Conservation (phyloP, 2,329 filamentous ascomycete species). For the Phialophora expanda region DNA sequence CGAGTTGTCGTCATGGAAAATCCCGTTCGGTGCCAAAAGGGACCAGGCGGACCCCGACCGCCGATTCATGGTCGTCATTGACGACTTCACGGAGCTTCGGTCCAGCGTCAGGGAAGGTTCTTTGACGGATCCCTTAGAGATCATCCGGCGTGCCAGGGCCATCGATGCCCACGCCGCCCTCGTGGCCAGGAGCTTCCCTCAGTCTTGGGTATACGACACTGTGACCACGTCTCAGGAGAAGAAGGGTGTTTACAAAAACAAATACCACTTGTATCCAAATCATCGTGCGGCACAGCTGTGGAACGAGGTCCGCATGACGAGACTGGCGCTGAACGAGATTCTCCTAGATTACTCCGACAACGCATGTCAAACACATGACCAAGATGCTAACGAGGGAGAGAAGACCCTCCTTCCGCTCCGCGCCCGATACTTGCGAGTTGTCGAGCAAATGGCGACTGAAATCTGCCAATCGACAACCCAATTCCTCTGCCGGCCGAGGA, state of each 20-base stretch:
- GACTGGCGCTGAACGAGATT: conserved; percentile 34
- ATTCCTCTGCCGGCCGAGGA: conserved; percentile 4
- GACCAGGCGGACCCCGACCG: conserved; percentile 6
- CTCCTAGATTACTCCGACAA: neutral
- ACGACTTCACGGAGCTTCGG: conserved; percentile 23
- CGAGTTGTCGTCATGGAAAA: neutral
- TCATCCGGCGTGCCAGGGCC: conserved; percentile 14
- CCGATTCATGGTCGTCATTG: conserved; percentile 17
- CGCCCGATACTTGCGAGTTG: neutral
- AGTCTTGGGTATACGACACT: conserved; percentile 29
- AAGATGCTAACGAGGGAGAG: neutral
- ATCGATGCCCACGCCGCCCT: conserved; percentile 7
- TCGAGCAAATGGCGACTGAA: conserved; percentile 19
- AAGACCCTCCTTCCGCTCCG: neutral
- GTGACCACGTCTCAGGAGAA: conserved; percentile 13
- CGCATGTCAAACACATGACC: neutral
- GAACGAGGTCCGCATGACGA: conserved; percentile 40
- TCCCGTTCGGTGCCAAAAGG: neutral
- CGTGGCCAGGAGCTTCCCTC: conserved; percentile 18
- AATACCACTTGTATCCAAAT: conserved; percentile 38
- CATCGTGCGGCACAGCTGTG: conserved; percentile 35
- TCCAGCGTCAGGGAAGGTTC: conserved; percentile 16
- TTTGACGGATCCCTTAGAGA: conserved; percentile 17
- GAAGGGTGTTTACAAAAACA: conserved; percentile 23
- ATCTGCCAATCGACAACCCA: conserved; percentile 24